Base-by-base conservation (phyloP, 805 yeast genomes). In the Scheffersomyces amazonensis region DNA sequence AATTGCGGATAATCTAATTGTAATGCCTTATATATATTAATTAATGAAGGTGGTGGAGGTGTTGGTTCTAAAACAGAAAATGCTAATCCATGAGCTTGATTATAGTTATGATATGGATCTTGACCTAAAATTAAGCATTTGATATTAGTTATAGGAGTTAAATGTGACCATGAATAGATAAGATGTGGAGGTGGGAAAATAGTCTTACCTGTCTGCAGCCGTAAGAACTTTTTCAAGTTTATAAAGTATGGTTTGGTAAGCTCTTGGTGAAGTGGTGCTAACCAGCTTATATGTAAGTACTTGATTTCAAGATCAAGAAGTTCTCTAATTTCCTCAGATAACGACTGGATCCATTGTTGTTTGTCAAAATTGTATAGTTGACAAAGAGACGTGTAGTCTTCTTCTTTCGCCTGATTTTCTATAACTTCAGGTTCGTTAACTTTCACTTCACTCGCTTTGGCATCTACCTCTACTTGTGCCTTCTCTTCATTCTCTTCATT, bases 21-120 rank as follows among this genome's bases (percentile, higher is more conserved):
- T 11, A 93, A 62, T 15, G 87, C 81, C 53, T 88, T 91, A 68
- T 83, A 93, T 39, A 93, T 93, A 56, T 93, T 93, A 34, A 77
- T 70, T 40, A 93, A 67, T 1, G 96, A 88, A 0, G 99, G 98
- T 2, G 93, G 84, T 1, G 80, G 78, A 1, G 88, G 81, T 1
- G 76, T 69, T 1, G 96, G 95, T 22, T 85, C 83, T 39, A 79
- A 73, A 1, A 93, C 98, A 16, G 95, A 85, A 50, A 93, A 93
- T 3, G 99, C 98, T 20, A 93, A 66, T 0, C 99, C 99, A 54
- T 93, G 99, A 0, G 99, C 99, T 60, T 93, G 99, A 56, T 86
- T 85, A 50, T 62, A 62, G 58, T 89, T 88, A 60, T 93, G 99
- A 58, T 93, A 93, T 0, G 99, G 99, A 58, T 93, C 99, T 59